Base-by-base conservation (phyloP, 805 yeast genomes). In the Cyberlindnera bimundalis region DNA sequence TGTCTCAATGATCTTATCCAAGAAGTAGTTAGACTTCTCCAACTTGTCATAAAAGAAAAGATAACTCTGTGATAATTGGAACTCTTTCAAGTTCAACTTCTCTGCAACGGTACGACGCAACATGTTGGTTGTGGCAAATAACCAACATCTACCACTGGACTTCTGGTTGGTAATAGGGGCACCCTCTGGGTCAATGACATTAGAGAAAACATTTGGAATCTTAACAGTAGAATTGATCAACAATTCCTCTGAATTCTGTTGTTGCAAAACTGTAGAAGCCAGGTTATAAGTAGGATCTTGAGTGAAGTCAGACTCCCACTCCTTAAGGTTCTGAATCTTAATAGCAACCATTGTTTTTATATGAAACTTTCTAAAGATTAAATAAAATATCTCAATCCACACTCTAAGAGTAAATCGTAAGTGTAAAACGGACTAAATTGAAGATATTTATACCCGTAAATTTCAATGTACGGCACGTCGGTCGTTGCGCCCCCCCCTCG, bases 131-230 rank as follows among this genome's bases (percentile, higher is more conserved):
- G 91, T 75, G 10, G 96, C 96, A 62, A 87, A 87, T 46, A 87
- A 71, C 96, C 96, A 87, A 64, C 96, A 87, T 53, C 95, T 68
- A 23, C 96, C 96, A 17, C 87, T 77, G 10, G 77, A 61, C 53
- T 76, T 74, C 67, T 87, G 96, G 63, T 82, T 80, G 40, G 84
- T 80, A 14, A 83, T 72, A 19, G 90, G 89, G 1, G 76, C 53
- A 19, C 59, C 61, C 35, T 56, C 61, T 4, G 81, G 83, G 51
- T 76, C 79, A 16, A 59, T 48, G 14, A 62, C 55, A 24, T 56
- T 24, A 8, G 50, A 42, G 29, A 52, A 56, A 20, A 47, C 52
- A 29, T 56, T 54, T 34, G 57, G 53, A 6, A 55, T 20, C 19
- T 41, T 43, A 17, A 24, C 27, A 3, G 36, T 33, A 3, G 51